Conservation (phyloP, 1,284 basidiomycete genomes). For the Moesziomyces sp. region DNA sequence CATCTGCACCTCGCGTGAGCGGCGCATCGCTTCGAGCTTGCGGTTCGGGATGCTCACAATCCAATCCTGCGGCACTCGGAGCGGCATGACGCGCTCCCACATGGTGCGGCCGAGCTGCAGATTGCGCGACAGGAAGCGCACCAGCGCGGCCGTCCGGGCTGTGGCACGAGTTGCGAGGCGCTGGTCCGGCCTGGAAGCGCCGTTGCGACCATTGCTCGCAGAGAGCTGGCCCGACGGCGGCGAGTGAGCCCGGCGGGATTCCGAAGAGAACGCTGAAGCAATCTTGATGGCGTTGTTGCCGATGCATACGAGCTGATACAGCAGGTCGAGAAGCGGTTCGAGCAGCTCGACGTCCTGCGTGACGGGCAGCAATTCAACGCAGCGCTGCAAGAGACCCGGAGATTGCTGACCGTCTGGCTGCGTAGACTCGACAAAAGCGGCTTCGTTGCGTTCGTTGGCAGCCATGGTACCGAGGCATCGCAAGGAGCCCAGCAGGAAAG, state of each 20-base stretch:
- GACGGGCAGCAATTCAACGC: conserved; percentile 58
- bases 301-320: conserved; percentile 60
- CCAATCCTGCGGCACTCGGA: conserved; percentile 40
- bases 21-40: conserved; percentile 14
- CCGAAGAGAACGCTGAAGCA: conserved; percentile 12
- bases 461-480: conserved; percentile 57
- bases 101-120: conserved; percentile 51
- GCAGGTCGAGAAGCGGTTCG: conserved; percentile 58
- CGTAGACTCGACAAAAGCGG: conserved; percentile 49
- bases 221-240: background rate
- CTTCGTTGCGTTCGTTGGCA: conserved; percentile 52
- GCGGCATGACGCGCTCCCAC: conserved; percentile 52
- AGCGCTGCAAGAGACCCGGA: conserved; percentile 52
- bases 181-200: background rate
- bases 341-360: conserved; percentile 59
- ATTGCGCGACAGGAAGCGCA: conserved; percentile 52
- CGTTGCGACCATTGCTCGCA: background rate
- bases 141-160: conserved; percentile 32
- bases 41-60: conserved; percentile 24
- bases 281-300: conserved; percentile 58
- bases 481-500: conserved; percentile 55
- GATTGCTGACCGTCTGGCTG: conserved; percentile 29
- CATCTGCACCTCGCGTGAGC: conserved; percentile 39
- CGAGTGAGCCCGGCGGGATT: conserved; percentile 2
- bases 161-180: conserved; percentile 9